Base-by-base conservation (phyloP, 2,329 filamentous ascomycete species). In the Cyanodermella asteris region DNA sequence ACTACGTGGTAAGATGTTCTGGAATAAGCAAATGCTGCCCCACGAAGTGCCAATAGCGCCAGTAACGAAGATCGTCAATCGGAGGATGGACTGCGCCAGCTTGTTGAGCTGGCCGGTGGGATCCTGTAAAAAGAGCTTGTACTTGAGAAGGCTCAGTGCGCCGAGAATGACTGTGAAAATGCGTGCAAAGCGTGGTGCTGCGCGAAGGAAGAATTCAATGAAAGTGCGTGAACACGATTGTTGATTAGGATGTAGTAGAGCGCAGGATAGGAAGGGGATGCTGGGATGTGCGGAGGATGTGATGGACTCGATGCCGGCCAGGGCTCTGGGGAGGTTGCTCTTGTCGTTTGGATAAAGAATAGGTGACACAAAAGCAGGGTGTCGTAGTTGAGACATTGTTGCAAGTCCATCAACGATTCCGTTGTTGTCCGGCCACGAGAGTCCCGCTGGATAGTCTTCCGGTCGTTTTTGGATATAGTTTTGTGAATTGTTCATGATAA, bases 21-120 rank as follows among this genome's bases (percentile, higher is more conserved):
- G 78, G 56, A 93, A 81, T 40, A 93, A 61, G 53, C 84, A 97
- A 37, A 93, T 71, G 29, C 69, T 73, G 1, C 71, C 81, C 87
- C 87, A 97, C 16, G 70, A 67, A 0, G 78, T 78, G 9, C 78
- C 80, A 29, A 91, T 69, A n/a, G 76, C 63, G 10, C 77, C 76
- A 0, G 81, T 81, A 24, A 80, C 53, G 39, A 91, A 81, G 4
- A 77, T 59, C 0, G 73, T 71, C 44, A 77, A 70, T 32, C 73
- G 65, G 16, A 93, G 59, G 12, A 84, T 71, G 16, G 60, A 59
- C 17, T 67, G 61, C 2, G 75, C 56, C 7, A 93, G 58, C 4
- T 45, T 45, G 41, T 74, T 74, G 8, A 81, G 47, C 3, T 72
- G 64, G 1, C 63, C 50, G 13, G 80, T 44, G 0, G 84, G 84